Base-by-base conservation (phyloP, 306 rosid genomes). In the Adenanthera pavonina region DNA sequence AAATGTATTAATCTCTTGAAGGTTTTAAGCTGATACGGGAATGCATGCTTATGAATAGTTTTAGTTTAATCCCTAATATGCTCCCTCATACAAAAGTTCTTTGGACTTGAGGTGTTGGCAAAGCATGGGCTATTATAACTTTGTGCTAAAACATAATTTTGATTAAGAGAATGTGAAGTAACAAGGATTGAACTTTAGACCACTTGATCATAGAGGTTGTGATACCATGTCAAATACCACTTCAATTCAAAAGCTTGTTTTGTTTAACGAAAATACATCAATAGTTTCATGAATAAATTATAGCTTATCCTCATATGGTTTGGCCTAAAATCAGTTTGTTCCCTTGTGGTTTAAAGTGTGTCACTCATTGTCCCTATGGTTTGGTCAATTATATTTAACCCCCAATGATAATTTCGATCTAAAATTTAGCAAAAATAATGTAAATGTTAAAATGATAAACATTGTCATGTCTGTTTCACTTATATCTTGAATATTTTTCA, bases 1-100 rank as follows among this genome's bases (percentile, higher is more conserved):
- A 78, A 35, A 77, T 65, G 71, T 38, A 62, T 85, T 74, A 90
- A 86, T 61, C 5, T 19, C 35, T 43, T 11, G 43, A n/a, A 68
- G 17, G 43, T 10, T n/a, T n/a, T n/a, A n/a, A n/a, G n/a, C n/a
- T n/a, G n/a, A n/a, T n/a, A n/a, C n/a, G n/a, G n/a, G n/a, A n/a
- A n/a, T n/a, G n/a, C n/a, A n/a, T n/a, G n/a, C n/a, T n/a, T n/a
- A 13, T 51, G 19, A 64, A 64, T 13, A 13, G 9, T 35, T 64
- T 64, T 35, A 6, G 13, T 34, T 34, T 40, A 35, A 14, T 64
- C 16, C 15, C 35, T 35, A 35, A 64, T 6, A 35, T 3, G 17
- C 41, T 15, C 59, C 20, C 5, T 52, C 19, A 3, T 7, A 52
- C 20, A 16, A 15, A 52, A 52, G 17, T 33, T 20, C 44, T 13